Evolutionary conservation across 495 filamentous ascomycete genomes (phyloP), one percentile per base, ranked within the genome.

Genomic region (Penicillium antarcticum): DNA sequence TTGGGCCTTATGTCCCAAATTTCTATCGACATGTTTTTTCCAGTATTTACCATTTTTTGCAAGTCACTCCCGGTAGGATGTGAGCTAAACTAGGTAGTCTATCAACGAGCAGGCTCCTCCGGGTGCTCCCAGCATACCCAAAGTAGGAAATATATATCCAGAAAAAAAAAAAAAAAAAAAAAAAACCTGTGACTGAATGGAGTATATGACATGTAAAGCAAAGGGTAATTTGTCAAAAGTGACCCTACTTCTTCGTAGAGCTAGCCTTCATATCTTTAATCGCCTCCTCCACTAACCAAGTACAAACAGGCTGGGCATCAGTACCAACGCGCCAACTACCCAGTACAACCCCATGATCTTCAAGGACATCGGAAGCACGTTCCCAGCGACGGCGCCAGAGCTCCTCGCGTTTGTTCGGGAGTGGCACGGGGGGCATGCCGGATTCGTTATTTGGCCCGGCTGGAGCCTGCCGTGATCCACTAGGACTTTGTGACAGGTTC

Each of bases 241-340:
- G 26, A 29, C 26, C 26, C 7, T 33, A 12, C 8, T 18, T n/a
- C 29, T 49, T 41, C 17, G 14, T 11, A 16, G 29, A 24, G 24
- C n/a, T 17, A 12, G 37, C 17, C 9, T 44, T 35, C 36, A 24
- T 31, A 56, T 51, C 41, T 72, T 65, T 62, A 55, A 70, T 38
- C 21, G 69, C 70, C 29, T 71, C 68, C 48, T 82, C 73, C 0
- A 82, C 74, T 49, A 87, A 52, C 66, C 68, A 72, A 9, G 78
- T 61, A 53, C 72, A 75, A 29, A 84, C 74, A 45, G 80, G 76
- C 57, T 81, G 70, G 5, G 88, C 87, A 78, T 97, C 94, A n/a
- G 74, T 76, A 1, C 94, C 94, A 5, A 82, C 81, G 37, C 90
- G 79, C 94, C 94, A 98, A 51, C 81, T 92, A 51, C 87, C 82